Conservation (phyloP, 441 rosid genomes). For the Gossypium davidsonii region DNA sequence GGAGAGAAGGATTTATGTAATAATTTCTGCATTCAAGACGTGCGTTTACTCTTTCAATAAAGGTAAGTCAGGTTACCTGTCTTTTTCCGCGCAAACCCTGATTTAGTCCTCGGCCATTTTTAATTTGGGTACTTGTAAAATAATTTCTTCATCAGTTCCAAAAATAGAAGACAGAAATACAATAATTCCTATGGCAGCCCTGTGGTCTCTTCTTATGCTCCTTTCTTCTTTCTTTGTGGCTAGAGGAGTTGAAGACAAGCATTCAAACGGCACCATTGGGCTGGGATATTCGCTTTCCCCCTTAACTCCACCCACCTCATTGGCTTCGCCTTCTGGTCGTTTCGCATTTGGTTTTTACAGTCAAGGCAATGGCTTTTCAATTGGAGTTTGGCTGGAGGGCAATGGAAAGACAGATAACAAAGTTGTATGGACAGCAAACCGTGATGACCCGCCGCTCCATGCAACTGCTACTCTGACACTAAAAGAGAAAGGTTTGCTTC, state of each 20-base stretch:
- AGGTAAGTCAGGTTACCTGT: no score
- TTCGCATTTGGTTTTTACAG: background rate
- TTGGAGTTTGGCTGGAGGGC: conserved; percentile 11
- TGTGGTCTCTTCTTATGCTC: background rate
- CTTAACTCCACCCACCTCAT: background rate
- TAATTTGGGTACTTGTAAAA: no score
- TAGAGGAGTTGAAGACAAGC: background rate
- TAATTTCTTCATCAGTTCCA: background rate
- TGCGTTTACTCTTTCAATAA: no score
- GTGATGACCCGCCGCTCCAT: conserved; percentile 3
- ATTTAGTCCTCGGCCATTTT: no score
- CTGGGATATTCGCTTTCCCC: background rate
- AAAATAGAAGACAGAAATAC: background rate
- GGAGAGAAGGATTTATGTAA: no score
- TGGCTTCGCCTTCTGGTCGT: conserved; percentile 2
- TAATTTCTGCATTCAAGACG: no score
- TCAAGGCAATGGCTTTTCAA: background rate
- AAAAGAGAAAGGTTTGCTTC: background rate
- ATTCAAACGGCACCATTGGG: background rate
- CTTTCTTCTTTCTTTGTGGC: background rate
- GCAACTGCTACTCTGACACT: background rate
- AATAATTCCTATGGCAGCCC: background rate
- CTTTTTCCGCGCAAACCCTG: no score
- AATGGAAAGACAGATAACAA: background rate
- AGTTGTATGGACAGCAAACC: conserved; percentile 16